Evolutionary conservation across 2,329 filamentous ascomycete genomes (phyloP), one percentile per base, ranked within the genome.

Genomic region (Microsporum ferrugineum): DNA sequence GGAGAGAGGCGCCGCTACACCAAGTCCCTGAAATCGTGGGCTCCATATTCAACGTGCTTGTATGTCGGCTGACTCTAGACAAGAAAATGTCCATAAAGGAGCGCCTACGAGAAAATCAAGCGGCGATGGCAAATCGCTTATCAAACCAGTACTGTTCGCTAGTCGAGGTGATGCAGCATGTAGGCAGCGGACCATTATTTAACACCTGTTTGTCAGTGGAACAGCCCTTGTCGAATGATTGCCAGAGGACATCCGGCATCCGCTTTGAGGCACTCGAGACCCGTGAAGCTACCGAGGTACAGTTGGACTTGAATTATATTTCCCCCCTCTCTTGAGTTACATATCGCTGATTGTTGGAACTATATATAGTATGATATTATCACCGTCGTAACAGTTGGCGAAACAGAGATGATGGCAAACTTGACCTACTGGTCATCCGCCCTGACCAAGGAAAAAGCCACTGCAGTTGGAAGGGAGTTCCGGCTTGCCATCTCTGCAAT

Each of bases 1-100:
- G 75, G 1, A 68, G 75, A 5, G 71, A 76, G 38, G 69, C 71
- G n/a, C 66, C 71, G 7, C 66, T 77, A 33, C 57, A 65, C 7
- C 70, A 71, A 1, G 70, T 76, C 7, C 69, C 71, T 39, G 65
- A 71, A 43, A 73, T 77, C 29, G 66, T 43, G 2, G 39, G 39
- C 17, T 43, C 39, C 1, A n/a, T 43, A 43, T 43, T 43, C 39
- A 43, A 43, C n/a, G 39, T 43, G 2, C 39, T 43, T 43, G 39
- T 10, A 5, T 43, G 39, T n/a, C 39, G 4, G 39, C 39, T 23
- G 14, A 43, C 39, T n/a, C 39, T 43, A 17, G 17, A n/a, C 17
- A n/a, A 43, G 39, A 43, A 43, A 6, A 43, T 43, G 39, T 43
- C 39, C 39, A 6, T 43, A 43, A n/a, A n/a, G 17, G 39, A 43